Base-by-base conservation (phyloP, 1,284 basidiomycete genomes). In the Tremellales sp. region DNA sequence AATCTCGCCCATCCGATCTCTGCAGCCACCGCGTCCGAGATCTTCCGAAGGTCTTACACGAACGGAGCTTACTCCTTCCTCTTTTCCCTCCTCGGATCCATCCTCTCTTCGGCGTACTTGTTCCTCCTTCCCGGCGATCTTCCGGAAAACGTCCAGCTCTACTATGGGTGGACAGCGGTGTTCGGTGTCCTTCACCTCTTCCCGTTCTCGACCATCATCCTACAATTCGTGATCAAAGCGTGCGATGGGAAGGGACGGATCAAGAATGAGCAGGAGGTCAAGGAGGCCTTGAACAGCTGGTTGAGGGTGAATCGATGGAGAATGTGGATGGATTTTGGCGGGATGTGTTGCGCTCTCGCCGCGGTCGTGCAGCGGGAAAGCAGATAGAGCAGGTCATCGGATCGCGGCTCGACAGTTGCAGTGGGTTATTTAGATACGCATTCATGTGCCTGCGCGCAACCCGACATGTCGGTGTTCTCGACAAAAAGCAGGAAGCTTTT, bases 51-150 rank as follows among this genome's bases (percentile, higher is more conserved):
- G 12, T 34, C 49, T 18, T 54, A 54, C 32, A 41, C 41, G 10
- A 54, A 54, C 26, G 53, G 53, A 12, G 53, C 53, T 5, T 51
- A 35, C 16, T 51, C 53, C 7, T 54, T 54, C 40, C 48, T 54
- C 34, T 43, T 35, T 47, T 45, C 42, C 19, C 45, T 54, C 18
- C 16, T 51, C n/a, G n/a, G 33, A 3, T 45, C 45, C 8, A 54
- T 54, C 14, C 24, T 33, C 7, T 31, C 38, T 8, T 51, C 50
- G 8, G 46, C 29, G 8, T 54, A 41, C 36, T 36, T 45, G 12
- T n/a, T n/a, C n/a, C n/a, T n/a, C n/a, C n/a, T n/a, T n/a, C n/a
- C n/a, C n/a, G n/a, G n/a, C n/a, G n/a, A n/a, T n/a, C n/a, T n/a
- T n/a, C n/a, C n/a, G n/a, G n/a, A n/a, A n/a, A n/a, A n/a, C n/a